Percentiles rank a stretch among this genome's conserved stretches.
phyloP scores from a whole-genome alignment of 2,329 filamentous ascomycete species.

The Lachnellula arida region DNA sequence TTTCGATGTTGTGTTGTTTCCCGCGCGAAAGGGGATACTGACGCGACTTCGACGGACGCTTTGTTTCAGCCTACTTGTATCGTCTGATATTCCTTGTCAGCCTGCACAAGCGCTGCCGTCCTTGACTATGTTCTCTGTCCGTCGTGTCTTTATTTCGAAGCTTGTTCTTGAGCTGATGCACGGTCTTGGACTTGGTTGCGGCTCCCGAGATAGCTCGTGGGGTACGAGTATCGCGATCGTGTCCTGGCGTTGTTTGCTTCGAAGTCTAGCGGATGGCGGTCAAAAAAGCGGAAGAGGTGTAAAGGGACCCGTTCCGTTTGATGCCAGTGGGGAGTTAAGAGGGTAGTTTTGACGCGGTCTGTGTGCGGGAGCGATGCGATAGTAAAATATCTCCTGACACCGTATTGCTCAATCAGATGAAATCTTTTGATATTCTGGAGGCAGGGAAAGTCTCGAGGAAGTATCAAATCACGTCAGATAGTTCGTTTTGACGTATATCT shows the following conservation, averaged over 20 bases:
- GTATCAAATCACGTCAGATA: conserved; percentile 2
- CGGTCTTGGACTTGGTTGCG: conserved; percentile 12
- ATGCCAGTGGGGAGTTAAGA: conserved; percentile 1
- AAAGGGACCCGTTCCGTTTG: conserved; percentile 6
- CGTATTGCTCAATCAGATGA: conserved; percentile 1
- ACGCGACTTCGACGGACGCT: conserved; percentile 5
- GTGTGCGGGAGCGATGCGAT: neutral
- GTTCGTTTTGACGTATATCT: conserved; percentile 5
- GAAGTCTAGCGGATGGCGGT: conserved; percentile 12
- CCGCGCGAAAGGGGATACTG: neutral
- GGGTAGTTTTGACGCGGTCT: neutral
- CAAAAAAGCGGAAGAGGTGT: neutral
- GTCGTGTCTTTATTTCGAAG: conserved; percentile 22
- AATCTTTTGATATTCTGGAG: neutral
- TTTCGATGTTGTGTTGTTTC: neutral
- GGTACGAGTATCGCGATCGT: conserved; percentile 1
- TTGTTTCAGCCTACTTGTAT: conserved; percentile 6
- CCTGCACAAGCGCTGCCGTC: conserved; percentile 20
- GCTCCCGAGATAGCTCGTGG: conserved; percentile 13
- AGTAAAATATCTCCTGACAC: neutral
- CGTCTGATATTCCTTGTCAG: conserved; percentile 12
- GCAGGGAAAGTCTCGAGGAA: conserved; percentile 2
- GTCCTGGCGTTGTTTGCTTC: conserved; percentile 5
- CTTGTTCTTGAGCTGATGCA: conserved; percentile 5
- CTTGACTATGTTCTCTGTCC: conserved; percentile 12